Evolutionary conservation across 768 basidiomycete genomes (phyloP), one percentile per base, ranked within the genome.

Genomic region (Russula sp.): DNA sequence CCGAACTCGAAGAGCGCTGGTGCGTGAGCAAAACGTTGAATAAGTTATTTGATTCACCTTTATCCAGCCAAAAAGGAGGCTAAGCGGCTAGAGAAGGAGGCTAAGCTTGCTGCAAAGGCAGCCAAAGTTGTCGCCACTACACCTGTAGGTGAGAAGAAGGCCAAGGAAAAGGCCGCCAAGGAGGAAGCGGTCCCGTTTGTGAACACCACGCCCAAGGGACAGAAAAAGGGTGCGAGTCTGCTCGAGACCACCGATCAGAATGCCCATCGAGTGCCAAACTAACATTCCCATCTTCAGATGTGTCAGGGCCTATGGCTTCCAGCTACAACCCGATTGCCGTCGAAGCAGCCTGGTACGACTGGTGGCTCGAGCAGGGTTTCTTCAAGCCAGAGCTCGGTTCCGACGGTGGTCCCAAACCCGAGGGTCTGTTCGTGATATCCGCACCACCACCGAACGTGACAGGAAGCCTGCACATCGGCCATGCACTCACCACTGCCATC

Each of bases 361-460:
- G 97, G 97, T 98, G 96, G 96, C 79, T 85, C 42, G 82, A 84
- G 3, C 82, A 94, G 70, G 95, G 93, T 4, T 96, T 88, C 79
- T 97, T 96, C 83, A 83, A 85, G 68, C 94, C 96, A 3, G 80
- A 83, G 62, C 75, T 82, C 16, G 79, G 79, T 0, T 70, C 79
- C 0, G 80, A 88, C 56, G 86, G 85, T 11, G 77, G 82, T 16
- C 74, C 78, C 55, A 84, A 85, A 55, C 77, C 81, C 1, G 84
- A 88, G 32, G 61, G 61, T 42, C 54, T 56, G 1, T 62, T 62
- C 7, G 86, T 95, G 63, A 84, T 99, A 32, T 90, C 94, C 0
- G 81, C 85, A 0, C 97, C 97, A 32, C 96, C 96, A 2, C 97
- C 97, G 4, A 98, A 98, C 70, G 94, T 99, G 66, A 99, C 97